Percentiles rank a stretch among this genome's conserved stretches.
Conservation (phyloP, 2,329 filamentous ascomycete genomes). For the Fusarium scirpi region DNA sequence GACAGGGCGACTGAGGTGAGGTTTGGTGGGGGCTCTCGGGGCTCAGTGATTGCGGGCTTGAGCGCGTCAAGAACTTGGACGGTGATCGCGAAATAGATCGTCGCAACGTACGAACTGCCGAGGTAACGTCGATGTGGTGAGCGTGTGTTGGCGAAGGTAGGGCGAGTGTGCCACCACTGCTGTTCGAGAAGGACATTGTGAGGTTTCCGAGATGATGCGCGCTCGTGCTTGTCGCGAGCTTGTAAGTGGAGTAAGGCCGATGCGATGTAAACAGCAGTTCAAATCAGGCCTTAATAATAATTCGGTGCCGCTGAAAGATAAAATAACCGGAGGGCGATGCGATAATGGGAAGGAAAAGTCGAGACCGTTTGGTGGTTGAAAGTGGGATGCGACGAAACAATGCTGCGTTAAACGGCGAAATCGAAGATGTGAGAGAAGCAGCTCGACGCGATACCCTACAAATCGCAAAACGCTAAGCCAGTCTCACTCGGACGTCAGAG, state of each 20-base stretch:
- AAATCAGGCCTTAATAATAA: constrained; percentile 18
- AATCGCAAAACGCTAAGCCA: constrained; percentile 46
- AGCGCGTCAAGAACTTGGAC: constrained; percentile 79
- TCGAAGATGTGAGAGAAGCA: constrained; percentile 31
- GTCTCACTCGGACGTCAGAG: constrained; percentile 44
- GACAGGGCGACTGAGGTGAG: constrained; percentile 67
- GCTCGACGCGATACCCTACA: constrained; percentile 42
- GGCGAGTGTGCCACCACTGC: constrained; percentile 81
- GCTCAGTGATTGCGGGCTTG: constrained; percentile 59
- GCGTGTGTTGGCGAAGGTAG: constrained; percentile 87
- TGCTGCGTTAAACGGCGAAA: constrained; percentile 25
- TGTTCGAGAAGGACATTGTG: constrained; percentile 70
- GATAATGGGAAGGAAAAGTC: constrained; percentile 15
- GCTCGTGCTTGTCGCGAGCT: constrained; percentile 43
- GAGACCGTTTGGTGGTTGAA: constrained; percentile 16
- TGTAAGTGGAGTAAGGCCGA: constrained; percentile 45
- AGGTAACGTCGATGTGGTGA: constrained; percentile 84
- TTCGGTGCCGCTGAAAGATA: constrained; percentile 20
- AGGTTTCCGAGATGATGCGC: constrained; percentile 47
- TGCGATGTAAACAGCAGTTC: constrained; percentile 37
- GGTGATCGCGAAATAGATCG: constrained; percentile 94
- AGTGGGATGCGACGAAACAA: constrained; percentile 19
- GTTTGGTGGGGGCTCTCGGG: constrained; percentile 61
- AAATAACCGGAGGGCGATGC: constrained; percentile 20
- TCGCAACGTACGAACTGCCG: constrained; percentile 83